phyloP scores from a whole-genome alignment of 1,284 basidiomycete genomes.

The Irpex lacteus region DNA sequence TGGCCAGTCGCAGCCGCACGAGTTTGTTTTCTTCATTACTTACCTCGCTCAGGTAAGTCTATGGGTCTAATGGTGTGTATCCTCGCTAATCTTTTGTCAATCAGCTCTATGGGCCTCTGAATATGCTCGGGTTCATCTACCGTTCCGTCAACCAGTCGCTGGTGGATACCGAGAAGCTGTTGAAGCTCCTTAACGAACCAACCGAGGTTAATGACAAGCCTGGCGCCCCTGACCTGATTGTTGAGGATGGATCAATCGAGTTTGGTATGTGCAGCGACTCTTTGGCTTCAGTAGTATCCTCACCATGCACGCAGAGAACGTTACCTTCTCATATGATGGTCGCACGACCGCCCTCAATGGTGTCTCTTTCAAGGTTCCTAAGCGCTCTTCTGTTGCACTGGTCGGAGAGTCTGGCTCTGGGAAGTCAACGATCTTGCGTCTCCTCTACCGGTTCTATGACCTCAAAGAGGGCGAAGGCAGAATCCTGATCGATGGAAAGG shows the following conservation, averaged over 20 bases:
- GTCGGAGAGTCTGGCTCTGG: conserved; percentile 81
- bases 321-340: conserved; percentile 82
- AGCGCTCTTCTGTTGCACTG: conserved; percentile 77
- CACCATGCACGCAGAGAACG: conserved; percentile 52
- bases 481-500: conserved; percentile 80
- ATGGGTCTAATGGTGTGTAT: conserved; percentile 3
- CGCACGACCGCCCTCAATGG: conserved; percentile 69
- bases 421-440: conserved; percentile 79
- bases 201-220: conserved; percentile 82
- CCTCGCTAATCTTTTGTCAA: not conserved
- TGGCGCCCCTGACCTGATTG: conserved; percentile 68
- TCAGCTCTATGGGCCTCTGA: conserved; percentile 71
- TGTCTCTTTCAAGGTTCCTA: conserved; percentile 83
- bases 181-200: conserved; percentile 73
- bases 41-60: conserved; percentile 69
- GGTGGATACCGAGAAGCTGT: conserved; percentile 77
- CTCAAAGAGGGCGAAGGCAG: conserved; percentile 69
- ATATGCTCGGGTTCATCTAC: conserved; percentile 73
- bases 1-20: conserved; percentile 45
- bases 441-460: conserved; percentile 91
- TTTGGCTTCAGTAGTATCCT: not conserved
- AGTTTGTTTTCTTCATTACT: conserved; percentile 79
- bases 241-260: conserved; percentile 78
- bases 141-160: conserved; percentile 71
- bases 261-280: conserved; percentile 56